Evolutionary conservation across 192 early-diverging fungal genomes (phyloP), one percentile per base, ranked within the genome.

Genomic region (Linderina pennispora): DNA sequence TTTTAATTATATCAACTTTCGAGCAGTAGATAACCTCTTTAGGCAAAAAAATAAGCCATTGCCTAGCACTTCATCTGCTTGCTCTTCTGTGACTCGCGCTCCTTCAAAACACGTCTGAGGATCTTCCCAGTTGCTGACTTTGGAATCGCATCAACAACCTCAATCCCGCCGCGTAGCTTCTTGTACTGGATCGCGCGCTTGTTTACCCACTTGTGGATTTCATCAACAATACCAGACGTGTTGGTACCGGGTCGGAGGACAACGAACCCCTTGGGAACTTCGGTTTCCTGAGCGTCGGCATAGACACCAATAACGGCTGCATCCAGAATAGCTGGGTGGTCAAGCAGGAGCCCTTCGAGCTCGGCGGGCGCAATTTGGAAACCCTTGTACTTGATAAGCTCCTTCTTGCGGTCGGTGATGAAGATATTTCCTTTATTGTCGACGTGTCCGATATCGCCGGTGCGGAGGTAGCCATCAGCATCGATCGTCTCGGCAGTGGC

Each of bases 361-460:
- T 91, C 88, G 11, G 87, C 87, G 3, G 88, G 89, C 0, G 86
- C 74, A 10, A 91, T 82, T 62, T 70, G 60, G 33, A 64, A 66
- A n/a, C 76, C 65, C 44, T 91, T 89, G 81, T 89, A 91, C 52
- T 92, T 92, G 72, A 89, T 90, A 18, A 90, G 68, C 50, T 89
- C 85, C 65, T 89, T 92, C 11, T 82, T 32, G 4, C 90, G 81
- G 49, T 81, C 81, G 15, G 74, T 55, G 25, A 77, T 70, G 44
- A 50, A 76, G 40, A 77, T 68, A 35, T 74, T 32, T 6, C 78
- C 81, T 8, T 82, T 39, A 28, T 69, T 57, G 51, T 87, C 80
- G 9, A 79, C 61, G 3, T 65, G 20, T 3, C 68, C 86, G 20
- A 92, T 53, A 54, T 92, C 90, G 9, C 80, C 80, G 14, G 85